Percentiles rank a stretch among this genome's conserved stretches.
phyloP scores from a whole-genome alignment of 495 filamentous ascomycete genomes.

The Trichoderma reesei region DNA sequence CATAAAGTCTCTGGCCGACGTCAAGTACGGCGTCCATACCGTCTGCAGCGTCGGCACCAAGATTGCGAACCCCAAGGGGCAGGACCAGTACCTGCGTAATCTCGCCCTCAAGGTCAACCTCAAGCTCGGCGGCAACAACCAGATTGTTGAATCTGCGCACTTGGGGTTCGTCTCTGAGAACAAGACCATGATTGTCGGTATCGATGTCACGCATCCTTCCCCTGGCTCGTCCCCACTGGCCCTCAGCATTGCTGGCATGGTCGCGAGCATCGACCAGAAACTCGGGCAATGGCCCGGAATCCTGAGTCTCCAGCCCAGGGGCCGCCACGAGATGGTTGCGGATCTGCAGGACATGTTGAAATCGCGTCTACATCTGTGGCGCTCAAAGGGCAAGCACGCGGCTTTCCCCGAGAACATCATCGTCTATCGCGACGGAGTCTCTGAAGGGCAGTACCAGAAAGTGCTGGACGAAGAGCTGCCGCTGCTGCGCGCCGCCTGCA shows the following conservation, averaged over 20 bases:
- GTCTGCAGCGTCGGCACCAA: slow-evolving; percentile 47
- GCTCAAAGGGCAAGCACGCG: slow-evolving; percentile 32
- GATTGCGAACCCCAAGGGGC: slow-evolving; percentile 24
- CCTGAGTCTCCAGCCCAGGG: slow-evolving; percentile 42
- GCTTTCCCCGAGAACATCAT: slow-evolving; percentile 62
- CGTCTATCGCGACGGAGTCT: slow-evolving; percentile 86
- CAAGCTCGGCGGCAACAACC: slow-evolving; percentile 75
- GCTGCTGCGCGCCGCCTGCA: slow-evolving; percentile 44
- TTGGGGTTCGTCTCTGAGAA: slow-evolving; percentile 49
- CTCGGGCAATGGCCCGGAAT: slow-evolving; percentile 62
- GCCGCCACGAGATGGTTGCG: slow-evolving; percentile 51
- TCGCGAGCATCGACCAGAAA: slow-evolving; percentile 54
- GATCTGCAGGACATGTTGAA: slow-evolving; percentile 44
- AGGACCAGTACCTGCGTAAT: slow-evolving; percentile 57
- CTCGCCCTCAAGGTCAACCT: slow-evolving; percentile 76
- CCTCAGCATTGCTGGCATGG: slow-evolving; percentile 67
- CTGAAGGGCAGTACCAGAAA: slow-evolving; percentile 65
- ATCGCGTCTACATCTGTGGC: slow-evolving; percentile 53
- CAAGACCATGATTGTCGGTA: slow-evolving; percentile 62
- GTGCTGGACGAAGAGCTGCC: slow-evolving; percentile 48
- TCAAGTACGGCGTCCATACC: slow-evolving; percentile 48
- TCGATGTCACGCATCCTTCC: slow-evolving; percentile 75
- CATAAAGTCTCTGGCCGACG: slow-evolving; percentile 56
- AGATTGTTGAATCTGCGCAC: slow-evolving; percentile 35
- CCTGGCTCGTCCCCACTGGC: slow-evolving; percentile 14